Base-by-base conservation (phyloP, 2,329 filamentous ascomycete species). In the Calycina herbarum region DNA sequence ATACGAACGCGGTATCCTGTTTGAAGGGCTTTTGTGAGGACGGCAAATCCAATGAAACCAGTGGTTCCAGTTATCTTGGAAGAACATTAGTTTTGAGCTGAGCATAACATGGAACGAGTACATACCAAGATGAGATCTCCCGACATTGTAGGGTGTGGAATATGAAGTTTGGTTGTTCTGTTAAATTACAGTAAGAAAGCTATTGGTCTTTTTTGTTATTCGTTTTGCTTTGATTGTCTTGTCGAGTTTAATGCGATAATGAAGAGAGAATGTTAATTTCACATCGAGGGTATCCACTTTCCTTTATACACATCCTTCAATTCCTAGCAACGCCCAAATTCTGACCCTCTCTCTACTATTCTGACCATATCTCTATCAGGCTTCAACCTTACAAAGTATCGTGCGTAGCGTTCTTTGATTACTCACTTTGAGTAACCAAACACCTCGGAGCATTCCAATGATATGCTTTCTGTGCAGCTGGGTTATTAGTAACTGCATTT, bases 31-130 rank as follows among this genome's bases (percentile, higher is more conserved):
- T 64, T 42, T 11, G 61, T 27, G 24, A 70, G 63, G 57, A 63
- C 61, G 17, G 59, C 59, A 38, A 70, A 70, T 3, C 68, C 68
- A n/a, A 70, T 51, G 42, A 69, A 67, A 20, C 68, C 68, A 20
- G 68, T 67, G 2, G 65, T 62, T 6, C 68, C 68, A 10, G 67
- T 70, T n/a, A 69, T 68, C 68, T 68, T n/a, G 20, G 48, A 24
- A 40, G 2, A 38, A 33, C 54, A 40, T 66, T 27, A 63, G 56
- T n/a, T 40, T 40, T 13, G 17, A 42, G 31, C 8, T 54, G 57
- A 1, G 35, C 7, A 17, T 38, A n/a, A 2, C 5, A 7, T 24
- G n/a, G 5, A 20, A 24, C n/a, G 3, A 6, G 27, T 7, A n/a
- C 66, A 31, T 35, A 67, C 66, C 40, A 67, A 63, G n/a, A 67